Conservation (phyloP, 768 basidiomycete species). For the Boletus rex-veris region DNA sequence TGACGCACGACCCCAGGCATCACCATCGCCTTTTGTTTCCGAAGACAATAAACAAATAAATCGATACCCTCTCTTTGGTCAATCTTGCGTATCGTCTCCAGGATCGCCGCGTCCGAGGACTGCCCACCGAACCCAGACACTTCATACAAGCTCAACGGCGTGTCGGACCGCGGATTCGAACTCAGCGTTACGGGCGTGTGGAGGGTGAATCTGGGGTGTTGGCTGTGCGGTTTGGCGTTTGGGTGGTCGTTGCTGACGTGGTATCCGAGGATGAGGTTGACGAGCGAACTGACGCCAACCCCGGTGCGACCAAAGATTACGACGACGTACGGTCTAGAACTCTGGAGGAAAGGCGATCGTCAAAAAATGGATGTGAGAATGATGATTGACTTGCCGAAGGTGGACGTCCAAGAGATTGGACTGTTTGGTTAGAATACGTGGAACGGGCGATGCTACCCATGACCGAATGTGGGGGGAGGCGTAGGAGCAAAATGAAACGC, state of each 20-base stretch:
- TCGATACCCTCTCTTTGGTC: constrained; percentile 18
- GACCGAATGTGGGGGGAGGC: background rate
- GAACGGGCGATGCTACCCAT: constrained; percentile 1
- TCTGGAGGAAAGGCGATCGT: background rate
- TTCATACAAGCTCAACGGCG: constrained; percentile 18
- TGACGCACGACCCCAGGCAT: constrained; percentile 8
- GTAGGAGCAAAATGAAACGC: background rate
- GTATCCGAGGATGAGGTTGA: constrained; percentile 25
- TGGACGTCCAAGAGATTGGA: background rate
- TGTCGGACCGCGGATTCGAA: background rate
- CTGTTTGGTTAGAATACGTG: background rate
- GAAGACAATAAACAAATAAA: constrained; percentile 25
- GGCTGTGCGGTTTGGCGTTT: background rate
- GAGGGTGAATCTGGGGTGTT: background rate
- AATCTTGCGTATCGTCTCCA: constrained; percentile 15
- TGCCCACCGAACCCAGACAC: constrained; percentile 19
- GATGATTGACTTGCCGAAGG: background rate
- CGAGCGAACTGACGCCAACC: constrained; percentile 28
- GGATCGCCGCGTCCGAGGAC: constrained; percentile 1
- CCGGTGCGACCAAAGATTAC: constrained; percentile 30
- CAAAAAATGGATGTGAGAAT: background rate
- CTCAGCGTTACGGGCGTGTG: no score
- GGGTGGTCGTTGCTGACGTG: constrained; percentile 15
- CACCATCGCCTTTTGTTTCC: constrained; percentile 15
- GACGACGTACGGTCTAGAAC: constrained; percentile 17